These are phyloP conservation scores for Starmerella asiatica DNA, from an alignment of 805 yeast species.

Conservation along the genomic window DNA sequence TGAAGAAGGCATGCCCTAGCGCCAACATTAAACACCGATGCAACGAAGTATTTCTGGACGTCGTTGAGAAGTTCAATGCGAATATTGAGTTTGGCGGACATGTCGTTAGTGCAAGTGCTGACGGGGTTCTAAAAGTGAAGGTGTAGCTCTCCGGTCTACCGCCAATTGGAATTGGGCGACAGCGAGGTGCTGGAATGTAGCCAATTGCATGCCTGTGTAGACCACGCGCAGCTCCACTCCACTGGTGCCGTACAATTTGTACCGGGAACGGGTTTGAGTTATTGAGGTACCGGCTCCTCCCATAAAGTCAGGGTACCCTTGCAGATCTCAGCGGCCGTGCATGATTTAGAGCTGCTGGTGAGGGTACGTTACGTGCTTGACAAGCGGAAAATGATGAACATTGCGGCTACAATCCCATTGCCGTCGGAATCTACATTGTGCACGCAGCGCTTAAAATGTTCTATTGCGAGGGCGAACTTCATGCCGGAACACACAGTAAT, in stretches of 20 bases:
- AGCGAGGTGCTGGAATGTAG: constrained; percentile 48
- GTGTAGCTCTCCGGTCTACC: constrained; percentile 74
- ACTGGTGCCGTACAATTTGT: constrained; percentile 54
- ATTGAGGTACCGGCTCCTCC: constrained; percentile 53
- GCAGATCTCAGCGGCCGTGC: constrained; percentile 35
- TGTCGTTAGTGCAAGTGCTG: constrained; percentile 55
- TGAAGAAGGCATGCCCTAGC: constrained; percentile 46
- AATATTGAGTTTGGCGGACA: constrained; percentile 48
- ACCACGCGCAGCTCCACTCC: constrained; percentile 50
- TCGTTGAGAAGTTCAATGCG: constrained; percentile 60
- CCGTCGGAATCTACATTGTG: constrained; percentile 7
- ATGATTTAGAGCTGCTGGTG: constrained; percentile 31
- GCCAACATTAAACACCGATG: constrained; percentile 67
- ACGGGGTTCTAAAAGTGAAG: constrained; percentile 59
- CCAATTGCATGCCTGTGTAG: constrained; percentile 79
- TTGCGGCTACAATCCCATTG: constrained; percentile 56
- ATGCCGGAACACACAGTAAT: constrained; percentile 51
- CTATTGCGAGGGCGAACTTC: constrained; percentile 57
- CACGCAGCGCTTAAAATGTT: constrained; percentile 21
- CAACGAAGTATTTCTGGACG: constrained; percentile 66
- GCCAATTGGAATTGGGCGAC: constrained; percentile 68
- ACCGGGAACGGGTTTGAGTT: constrained; percentile 75
- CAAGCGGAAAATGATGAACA: constrained; percentile 26
- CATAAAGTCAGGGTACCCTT: constrained; percentile 56
- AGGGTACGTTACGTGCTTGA: constrained; percentile 11